Conservation (phyloP, 441 rosid species). For the Arabidopsis hybrid region DNA sequence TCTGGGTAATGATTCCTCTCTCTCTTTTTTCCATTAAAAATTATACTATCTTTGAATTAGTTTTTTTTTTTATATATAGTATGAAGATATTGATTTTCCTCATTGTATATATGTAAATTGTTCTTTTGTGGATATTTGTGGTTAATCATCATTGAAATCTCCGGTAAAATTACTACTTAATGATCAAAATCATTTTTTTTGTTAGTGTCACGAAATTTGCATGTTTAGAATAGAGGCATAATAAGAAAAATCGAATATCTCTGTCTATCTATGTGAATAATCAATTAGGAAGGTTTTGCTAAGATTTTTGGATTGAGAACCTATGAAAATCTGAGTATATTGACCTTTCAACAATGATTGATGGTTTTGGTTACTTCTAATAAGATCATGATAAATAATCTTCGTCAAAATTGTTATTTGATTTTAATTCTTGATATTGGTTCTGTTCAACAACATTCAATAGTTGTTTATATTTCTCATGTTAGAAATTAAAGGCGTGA, state of each 20-base stretch:
- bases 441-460: conserved; percentile 6
- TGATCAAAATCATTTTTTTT: background rate
- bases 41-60: background rate
- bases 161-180: background rate
- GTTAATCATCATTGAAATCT: background rate
- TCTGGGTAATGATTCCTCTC: conserved; percentile 15
- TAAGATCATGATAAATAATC: background rate
- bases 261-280: background rate
- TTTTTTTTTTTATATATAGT: background rate
- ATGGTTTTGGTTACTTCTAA: background rate
- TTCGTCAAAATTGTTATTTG: conserved; percentile 6
- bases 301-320: background rate
- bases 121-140: background rate
- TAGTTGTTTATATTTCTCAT: background rate
- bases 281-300: background rate
- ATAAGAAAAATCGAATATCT: background rate
- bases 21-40: background rate
- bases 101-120: background rate
- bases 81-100: background rate
- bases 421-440: background rate
- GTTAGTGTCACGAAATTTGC: background rate
- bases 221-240: background rate
- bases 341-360: background rate
- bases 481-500: background rate
- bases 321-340: background rate